Evolutionary conservation across 2,329 filamentous ascomycete genomes (phyloP).

Genomic region (Colletotrichum orchidophilum): DNA sequence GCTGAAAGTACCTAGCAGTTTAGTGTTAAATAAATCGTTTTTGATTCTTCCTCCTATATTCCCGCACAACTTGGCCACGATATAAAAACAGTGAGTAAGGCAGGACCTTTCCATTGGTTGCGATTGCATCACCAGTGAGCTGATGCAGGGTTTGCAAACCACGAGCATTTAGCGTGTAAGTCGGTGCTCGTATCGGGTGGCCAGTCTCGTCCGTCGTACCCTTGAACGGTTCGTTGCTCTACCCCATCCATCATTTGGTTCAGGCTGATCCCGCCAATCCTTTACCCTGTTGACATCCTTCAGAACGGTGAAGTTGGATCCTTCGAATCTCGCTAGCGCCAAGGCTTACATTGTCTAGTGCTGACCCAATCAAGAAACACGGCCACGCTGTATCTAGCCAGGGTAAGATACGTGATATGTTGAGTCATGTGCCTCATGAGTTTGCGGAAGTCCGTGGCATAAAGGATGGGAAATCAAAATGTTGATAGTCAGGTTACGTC

Average conservation of each 20-base stretch:
- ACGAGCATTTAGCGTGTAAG: not conserved
- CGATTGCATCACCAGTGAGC: not conserved
- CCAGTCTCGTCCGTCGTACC: not conserved
- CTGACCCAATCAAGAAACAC: not conserved
- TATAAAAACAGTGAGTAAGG: not conserved
- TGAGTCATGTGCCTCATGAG: not conserved
- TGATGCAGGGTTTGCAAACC: not conserved
- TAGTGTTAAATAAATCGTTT: not conserved
- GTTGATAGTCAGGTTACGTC: not conserved
- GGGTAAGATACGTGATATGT: not conserved
- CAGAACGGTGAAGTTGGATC: not conserved
- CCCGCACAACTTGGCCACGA: not conserved
- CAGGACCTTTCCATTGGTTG: not conserved
- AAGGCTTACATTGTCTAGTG: not conserved
- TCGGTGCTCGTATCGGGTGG: not conserved
- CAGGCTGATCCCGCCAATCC: not conserved
- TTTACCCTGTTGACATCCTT: not conserved
- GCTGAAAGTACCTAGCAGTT: not conserved
- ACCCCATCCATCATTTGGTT: not conserved
- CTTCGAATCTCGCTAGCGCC: not conserved
- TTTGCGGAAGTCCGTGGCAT: not conserved
- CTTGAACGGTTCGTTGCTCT: not conserved
- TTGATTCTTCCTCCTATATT: not conserved
- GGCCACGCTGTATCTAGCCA: not conserved
- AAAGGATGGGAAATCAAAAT: not conserved